A percentile compares a stretch with the other conserved stretches of the same genome.
phyloP scores from a whole-genome alignment of 2,329 filamentous ascomycete genomes.

The Penicillium sp. region DNA sequence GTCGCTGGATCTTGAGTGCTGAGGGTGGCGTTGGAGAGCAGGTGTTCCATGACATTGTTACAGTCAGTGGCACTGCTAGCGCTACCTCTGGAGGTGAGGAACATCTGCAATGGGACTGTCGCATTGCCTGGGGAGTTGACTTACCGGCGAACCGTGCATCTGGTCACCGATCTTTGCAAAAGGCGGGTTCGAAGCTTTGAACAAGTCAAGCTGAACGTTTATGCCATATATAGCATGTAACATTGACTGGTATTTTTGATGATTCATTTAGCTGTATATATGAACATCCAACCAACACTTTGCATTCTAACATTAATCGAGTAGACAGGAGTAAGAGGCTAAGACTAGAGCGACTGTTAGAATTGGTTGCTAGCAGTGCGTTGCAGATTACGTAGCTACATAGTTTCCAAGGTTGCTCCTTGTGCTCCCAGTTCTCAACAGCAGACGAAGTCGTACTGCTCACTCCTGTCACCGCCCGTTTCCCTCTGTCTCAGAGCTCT shows the following conservation, averaged over 20 bases:
- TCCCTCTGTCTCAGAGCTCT: too few species aligned
- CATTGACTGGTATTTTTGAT: too few species aligned
- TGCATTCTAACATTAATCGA: too few species aligned
- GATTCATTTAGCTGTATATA: background rate
- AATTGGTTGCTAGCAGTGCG: too few species aligned
- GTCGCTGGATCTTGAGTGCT: slow-evolving; percentile 33
- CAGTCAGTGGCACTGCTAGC: background rate
- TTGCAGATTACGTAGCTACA: too few species aligned
- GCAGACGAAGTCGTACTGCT: too few species aligned
- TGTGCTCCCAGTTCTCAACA: too few species aligned
- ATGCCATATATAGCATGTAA: background rate
- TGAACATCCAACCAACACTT: background rate
- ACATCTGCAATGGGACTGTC: slow-evolving; percentile 21
- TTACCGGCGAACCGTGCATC: slow-evolving; percentile 17
- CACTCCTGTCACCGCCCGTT: too few species aligned
- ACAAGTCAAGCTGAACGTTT: background rate
- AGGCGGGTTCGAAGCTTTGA: slow-evolving; percentile 8
- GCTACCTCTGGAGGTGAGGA: slow-evolving; percentile 5
- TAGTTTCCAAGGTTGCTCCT: too few species aligned
- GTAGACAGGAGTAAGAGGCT: too few species aligned
- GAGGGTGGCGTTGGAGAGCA: slow-evolving; percentile 32
- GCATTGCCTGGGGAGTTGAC: slow-evolving; percentile 21
- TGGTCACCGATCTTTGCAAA: slow-evolving; percentile 22
- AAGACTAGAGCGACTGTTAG: too few species aligned
- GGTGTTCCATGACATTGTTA: slow-evolving; percentile 23